These are phyloP conservation scores for Bertia moriformis DNA, from an alignment of 2,329 filamentous ascomycete genomes.

Conservation along the genomic window DNA sequence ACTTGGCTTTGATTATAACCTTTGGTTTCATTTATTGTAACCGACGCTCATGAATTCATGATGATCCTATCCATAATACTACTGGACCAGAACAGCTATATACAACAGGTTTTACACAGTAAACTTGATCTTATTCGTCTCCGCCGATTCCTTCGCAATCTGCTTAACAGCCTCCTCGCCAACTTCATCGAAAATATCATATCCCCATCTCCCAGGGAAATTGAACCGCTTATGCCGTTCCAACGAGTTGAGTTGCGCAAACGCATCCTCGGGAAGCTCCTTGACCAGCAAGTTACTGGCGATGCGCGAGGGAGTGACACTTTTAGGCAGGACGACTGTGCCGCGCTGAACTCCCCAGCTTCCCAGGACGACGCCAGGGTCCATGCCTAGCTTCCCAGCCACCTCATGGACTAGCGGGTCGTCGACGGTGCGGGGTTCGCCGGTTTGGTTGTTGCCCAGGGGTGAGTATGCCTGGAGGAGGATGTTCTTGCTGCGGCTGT, in stretches of 20 bases:
- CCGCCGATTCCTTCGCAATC: conserved; percentile 15
- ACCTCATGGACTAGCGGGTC: conserved; percentile 30
- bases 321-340: conserved; percentile 27
- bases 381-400: conserved; percentile 22
- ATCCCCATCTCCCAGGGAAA: conserved; percentile 23
- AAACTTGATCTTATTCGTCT: conserved; percentile 20
- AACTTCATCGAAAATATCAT: conserved; percentile 26
- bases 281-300: conserved; percentile 21
- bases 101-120: conserved; percentile 10
- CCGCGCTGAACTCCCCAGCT: conserved; percentile 28
- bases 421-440: conserved; percentile 29
- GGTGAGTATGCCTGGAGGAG: conserved; percentile 51
- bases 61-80: no score
- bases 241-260: conserved; percentile 19
- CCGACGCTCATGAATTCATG: no score
- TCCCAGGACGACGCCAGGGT: conserved; percentile 26
- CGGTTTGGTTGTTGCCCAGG: conserved; percentile 36
- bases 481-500: conserved; percentile 41
- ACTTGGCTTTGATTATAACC: no score
- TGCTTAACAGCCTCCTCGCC: conserved; percentile 18
- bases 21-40: no score
- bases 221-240: conserved; percentile 27
- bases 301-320: conserved; percentile 25
- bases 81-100: no score
- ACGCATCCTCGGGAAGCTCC: conserved; percentile 18